phyloP scores from a whole-genome alignment of 192 early-diverging fungal genomes.

The Tieghemiomyces parasiticus region DNA sequence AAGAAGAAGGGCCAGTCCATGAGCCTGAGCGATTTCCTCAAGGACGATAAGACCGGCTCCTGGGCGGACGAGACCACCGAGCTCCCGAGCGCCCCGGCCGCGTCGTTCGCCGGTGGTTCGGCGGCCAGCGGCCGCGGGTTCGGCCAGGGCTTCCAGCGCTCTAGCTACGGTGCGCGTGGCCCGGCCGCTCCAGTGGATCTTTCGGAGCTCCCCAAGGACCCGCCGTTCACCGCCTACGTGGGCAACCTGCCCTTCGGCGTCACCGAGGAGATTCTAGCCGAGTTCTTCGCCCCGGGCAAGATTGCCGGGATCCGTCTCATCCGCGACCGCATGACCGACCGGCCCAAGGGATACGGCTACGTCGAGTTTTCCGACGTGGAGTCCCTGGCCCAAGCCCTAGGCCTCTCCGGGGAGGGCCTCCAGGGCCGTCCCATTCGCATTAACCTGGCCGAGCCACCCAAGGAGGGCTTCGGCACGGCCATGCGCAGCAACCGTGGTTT shows the following conservation, averaged over 20 bases:
- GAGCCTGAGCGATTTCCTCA: constrained; percentile 68
- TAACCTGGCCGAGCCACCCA: neutral
- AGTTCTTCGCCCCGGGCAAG: constrained; percentile 50
- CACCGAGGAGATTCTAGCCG: constrained; percentile 55
- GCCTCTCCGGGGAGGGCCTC: constrained; percentile 2
- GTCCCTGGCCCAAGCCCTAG: constrained; percentile 65
- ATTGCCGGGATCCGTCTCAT: constrained; percentile 68
- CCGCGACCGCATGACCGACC: constrained; percentile 57
- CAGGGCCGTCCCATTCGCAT: neutral
- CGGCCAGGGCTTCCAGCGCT: constrained; percentile 20
- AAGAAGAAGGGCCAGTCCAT: constrained; percentile 83
- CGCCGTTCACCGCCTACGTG: constrained; percentile 82
- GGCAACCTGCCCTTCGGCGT: constrained; percentile 83
- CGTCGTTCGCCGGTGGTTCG: constrained; percentile 8
- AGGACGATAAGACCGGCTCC: constrained; percentile 28
- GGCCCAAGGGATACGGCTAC: constrained; percentile 90
- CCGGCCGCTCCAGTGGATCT: constrained; percentile 20
- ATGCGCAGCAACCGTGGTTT: neutral
- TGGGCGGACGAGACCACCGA: constrained; percentile 91
- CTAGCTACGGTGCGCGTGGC: constrained; percentile 12
- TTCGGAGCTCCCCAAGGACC: constrained; percentile 57
- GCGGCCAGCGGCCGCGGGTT: constrained; percentile 18
- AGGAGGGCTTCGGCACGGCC: neutral
- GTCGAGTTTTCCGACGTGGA: constrained; percentile 84
- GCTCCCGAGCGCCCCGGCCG: constrained; percentile 65